phyloP scores from a whole-genome alignment of 192 early-diverging fungal species.

The Nowakowskiella sp. region DNA sequence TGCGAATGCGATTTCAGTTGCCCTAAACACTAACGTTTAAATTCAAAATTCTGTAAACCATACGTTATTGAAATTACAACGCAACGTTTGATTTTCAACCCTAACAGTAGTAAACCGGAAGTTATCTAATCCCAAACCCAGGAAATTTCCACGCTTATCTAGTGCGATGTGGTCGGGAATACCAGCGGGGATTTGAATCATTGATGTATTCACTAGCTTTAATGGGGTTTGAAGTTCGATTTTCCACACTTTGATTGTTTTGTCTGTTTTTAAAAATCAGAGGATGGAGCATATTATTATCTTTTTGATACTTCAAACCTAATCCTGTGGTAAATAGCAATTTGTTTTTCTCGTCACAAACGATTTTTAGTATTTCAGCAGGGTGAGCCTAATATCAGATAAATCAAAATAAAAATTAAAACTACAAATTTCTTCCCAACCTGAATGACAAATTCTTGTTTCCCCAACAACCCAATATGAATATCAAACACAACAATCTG shows the following conservation, averaged over 20 bases:
- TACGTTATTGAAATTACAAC: too few species aligned
- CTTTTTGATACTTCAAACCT: too few species aligned
- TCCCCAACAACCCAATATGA: constrained; percentile 11
- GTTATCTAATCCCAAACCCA: too few species aligned
- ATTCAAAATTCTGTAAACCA: too few species aligned
- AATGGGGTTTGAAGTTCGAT: constrained; percentile 18
- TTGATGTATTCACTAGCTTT: too few species aligned
- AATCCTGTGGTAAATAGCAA: constrained; percentile 20
- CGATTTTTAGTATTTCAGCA: constrained; percentile 18
- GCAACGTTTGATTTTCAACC: too few species aligned
- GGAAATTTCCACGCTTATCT: too few species aligned
- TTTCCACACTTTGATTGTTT: constrained; percentile 28
- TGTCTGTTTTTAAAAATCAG: constrained; percentile 16
- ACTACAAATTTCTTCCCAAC: neutral
- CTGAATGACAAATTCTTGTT: constrained; percentile 16
- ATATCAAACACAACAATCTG: constrained; percentile 40
- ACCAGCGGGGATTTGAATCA: too few species aligned
- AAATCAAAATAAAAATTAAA: neutral
- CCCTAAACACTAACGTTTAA: too few species aligned
- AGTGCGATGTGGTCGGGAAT: too few species aligned
- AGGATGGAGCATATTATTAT: neutral
- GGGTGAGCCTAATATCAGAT: constrained; percentile 23
- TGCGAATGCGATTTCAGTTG: constrained; percentile 16
- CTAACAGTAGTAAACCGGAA: too few species aligned
- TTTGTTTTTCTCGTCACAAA: constrained; percentile 12